These are phyloP conservation scores for Salix viminalis DNA, from an alignment of 345 rosid species.

Conservation along the genomic window DNA sequence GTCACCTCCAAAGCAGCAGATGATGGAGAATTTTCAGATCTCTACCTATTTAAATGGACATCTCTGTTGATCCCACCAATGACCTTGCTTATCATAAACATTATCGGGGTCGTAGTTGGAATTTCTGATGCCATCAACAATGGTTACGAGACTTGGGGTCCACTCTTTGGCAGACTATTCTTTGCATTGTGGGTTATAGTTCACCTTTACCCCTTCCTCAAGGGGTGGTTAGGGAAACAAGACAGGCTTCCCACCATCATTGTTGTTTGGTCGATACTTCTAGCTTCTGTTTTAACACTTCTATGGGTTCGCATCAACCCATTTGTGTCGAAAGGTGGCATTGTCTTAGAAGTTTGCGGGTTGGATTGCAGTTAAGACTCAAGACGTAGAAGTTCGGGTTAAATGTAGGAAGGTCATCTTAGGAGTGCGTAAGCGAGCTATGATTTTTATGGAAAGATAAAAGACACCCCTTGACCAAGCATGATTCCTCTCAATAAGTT, in stretches of 20 bases:
- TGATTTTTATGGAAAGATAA: not conserved
- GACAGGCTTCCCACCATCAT: conserved; percentile 57
- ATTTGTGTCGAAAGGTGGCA: conserved; percentile 39
- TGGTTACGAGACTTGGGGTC: conserved; percentile 71
- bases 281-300: conserved; percentile 55
- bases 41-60: conserved; percentile 65
- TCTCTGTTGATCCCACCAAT: conserved; percentile 51
- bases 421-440: not conserved
- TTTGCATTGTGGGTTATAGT: conserved; percentile 62
- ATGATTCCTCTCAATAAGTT: conserved; percentile 6
- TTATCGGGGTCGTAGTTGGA: conserved; percentile 56
- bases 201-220: conserved; percentile 65
- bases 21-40: conserved; percentile 59
- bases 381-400: not conserved
- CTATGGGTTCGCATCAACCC: conserved; percentile 67
- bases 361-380: conserved; percentile 39
- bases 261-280: conserved; percentile 59
- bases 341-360: conserved; percentile 49
- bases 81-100: conserved; percentile 52
- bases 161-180: conserved; percentile 53
- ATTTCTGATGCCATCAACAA: conserved; percentile 57
- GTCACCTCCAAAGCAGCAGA: conserved; percentile 65
- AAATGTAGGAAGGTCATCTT: not conserved
- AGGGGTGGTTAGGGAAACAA: conserved; percentile 57
- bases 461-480: not conserved